Percentiles rank a stretch among this genome's conserved stretches.
These are phyloP conservation scores for Lycium ferocissimum DNA, from an alignment of 257 asterid species.

Conservation along the genomic window DNA sequence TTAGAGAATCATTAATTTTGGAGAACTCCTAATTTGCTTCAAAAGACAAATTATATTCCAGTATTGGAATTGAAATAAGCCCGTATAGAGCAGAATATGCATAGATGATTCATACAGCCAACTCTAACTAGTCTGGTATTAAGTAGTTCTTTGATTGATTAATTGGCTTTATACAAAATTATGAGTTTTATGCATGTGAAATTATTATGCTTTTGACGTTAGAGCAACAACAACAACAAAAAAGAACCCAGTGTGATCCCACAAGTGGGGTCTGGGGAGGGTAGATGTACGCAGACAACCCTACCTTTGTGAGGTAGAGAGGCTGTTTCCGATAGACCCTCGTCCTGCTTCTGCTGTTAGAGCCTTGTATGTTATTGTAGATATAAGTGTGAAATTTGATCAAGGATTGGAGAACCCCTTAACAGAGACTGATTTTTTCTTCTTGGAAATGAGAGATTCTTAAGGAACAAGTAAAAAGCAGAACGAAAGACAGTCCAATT, in stretches of 20 bases:
- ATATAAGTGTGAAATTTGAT: neutral
- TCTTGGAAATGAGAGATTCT: neutral
- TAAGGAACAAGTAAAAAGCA: neutral
- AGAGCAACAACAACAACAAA: no score
- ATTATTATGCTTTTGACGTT: neutral
- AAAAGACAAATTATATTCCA: neutral
- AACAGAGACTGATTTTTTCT: neutral
- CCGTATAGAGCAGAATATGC: neutral
- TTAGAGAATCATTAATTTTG: neutral
- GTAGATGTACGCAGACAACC: no score
- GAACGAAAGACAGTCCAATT: neutral
- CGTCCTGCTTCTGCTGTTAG: neutral
- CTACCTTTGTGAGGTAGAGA: no score
- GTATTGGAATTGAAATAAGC: neutral
- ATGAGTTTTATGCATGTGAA: neutral
- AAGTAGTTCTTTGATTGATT: slow-evolving; percentile 21
- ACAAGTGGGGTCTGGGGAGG: no score
- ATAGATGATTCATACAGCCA: neutral
- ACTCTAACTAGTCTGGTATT: neutral
- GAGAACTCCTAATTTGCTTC: neutral
- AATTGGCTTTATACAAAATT: neutral
- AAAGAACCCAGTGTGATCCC: no score
- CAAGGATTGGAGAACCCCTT: neutral
- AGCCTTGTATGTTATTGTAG: neutral
- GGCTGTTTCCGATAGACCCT: no score